A percentile compares a stretch with the other conserved stretches of the same genome.
Evolutionary conservation across 2,329 filamentous ascomycete species (phyloP).

Genomic region (Botryotinia globosa): DNA sequence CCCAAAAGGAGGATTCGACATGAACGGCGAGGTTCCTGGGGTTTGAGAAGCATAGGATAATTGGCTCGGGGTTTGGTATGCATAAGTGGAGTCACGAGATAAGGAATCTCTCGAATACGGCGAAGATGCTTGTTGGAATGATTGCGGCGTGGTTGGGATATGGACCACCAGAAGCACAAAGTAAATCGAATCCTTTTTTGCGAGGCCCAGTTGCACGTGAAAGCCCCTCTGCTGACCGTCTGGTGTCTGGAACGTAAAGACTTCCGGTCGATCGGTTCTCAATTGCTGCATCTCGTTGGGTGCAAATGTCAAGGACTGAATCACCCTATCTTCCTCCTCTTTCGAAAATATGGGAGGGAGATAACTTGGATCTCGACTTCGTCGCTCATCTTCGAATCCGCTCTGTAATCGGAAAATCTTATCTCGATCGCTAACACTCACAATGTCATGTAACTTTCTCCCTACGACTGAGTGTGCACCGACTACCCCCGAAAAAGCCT

Average conservation of each 20-base stretch:
- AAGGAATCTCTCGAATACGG: constrained; percentile 34
- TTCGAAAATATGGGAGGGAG: constrained; percentile 60
- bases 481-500: constrained; percentile 54
- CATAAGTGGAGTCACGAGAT: constrained; percentile 36
- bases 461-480: constrained; percentile 49
- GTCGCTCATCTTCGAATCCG: constrained; percentile 54
- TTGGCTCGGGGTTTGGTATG: constrained; percentile 33
- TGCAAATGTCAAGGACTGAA: constrained; percentile 54
- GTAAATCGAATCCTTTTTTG: constrained; percentile 60
- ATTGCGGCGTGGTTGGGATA: constrained; percentile 31
- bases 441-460: constrained; percentile 53
- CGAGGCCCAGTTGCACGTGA: constrained; percentile 53
- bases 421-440: constrained; percentile 51
- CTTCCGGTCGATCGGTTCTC: constrained; percentile 52
- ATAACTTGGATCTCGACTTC: constrained; percentile 56
- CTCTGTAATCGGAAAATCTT: constrained; percentile 51
- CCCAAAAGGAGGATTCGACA: constrained; percentile 25
- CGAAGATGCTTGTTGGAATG: constrained; percentile 31
- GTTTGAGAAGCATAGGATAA: constrained; percentile 26
- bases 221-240: constrained; percentile 53
- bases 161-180: constrained; percentile 51
- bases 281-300: constrained; percentile 53
- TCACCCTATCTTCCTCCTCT: constrained; percentile 52
- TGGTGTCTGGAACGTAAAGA: constrained; percentile 51
- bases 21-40: constrained; percentile 30